Conservation (phyloP, 768 basidiomycete species). For the Tylopilus cervinicoccineus region DNA sequence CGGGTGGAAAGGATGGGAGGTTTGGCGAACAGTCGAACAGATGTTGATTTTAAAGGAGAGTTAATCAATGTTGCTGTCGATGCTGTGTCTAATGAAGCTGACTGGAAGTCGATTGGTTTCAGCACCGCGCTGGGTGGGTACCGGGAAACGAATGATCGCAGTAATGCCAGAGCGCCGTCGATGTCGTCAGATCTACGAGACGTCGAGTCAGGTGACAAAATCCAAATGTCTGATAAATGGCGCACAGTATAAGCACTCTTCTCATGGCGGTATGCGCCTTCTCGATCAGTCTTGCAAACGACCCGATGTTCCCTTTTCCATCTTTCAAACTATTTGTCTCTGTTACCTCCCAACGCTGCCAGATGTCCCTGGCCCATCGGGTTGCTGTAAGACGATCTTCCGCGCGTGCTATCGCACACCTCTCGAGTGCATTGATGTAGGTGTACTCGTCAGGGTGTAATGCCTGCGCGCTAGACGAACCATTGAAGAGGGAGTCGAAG, state of each 20-base stretch:
- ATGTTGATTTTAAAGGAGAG: constrained; percentile 4
- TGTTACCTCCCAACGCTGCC: constrained; percentile 56
- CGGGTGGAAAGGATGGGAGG: constrained; percentile 55
- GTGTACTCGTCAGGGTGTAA: constrained; percentile 49
- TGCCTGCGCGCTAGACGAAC: constrained; percentile 3
- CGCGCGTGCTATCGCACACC: constrained; percentile 44
- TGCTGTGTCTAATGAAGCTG: background rate
- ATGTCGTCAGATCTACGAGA: constrained; percentile 43
- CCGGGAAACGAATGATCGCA: constrained; percentile 56
- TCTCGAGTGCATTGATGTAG: constrained; percentile 65
- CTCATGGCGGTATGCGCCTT: constrained; percentile 67
- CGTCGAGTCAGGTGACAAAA: background rate
- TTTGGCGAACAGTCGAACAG: constrained; percentile 33
- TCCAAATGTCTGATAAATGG: constrained; percentile 4
- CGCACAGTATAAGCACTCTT: constrained; percentile 59
- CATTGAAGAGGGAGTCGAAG: constrained; percentile 50
- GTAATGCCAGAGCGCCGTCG: constrained; percentile 49
- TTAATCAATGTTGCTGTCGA: background rate
- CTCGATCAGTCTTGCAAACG: constrained; percentile 55
- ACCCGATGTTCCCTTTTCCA: constrained; percentile 18
- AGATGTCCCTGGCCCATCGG: constrained; percentile 56
- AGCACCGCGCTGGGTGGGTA: constrained; percentile 61
- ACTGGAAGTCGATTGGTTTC: constrained; percentile 23
- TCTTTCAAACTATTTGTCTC: constrained; percentile 38
- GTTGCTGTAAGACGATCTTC: constrained; percentile 47